Conservation (phyloP, 805 yeast genomes). For the Yamadazyma tumulicola region DNA sequence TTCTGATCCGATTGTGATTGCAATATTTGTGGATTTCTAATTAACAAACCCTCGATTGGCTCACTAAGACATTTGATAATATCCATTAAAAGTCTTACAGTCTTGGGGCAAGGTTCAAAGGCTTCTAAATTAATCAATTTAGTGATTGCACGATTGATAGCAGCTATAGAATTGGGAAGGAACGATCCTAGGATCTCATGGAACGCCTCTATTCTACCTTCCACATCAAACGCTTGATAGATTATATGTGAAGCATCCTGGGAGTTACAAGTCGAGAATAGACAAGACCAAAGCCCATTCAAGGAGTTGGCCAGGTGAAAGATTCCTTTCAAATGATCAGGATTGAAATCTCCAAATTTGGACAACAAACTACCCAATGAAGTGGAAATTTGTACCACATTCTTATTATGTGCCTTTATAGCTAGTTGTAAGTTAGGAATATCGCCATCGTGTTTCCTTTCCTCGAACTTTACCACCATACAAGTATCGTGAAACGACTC, state of each 20-base stretch:
- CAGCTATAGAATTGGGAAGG: slow-evolving; percentile 43
- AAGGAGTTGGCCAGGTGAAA: slow-evolving; percentile 36
- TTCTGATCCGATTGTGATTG: background rate
- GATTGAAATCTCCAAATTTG: slow-evolving; percentile 30
- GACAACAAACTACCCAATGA: slow-evolving; percentile 9
- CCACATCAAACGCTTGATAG: slow-evolving; percentile 67
- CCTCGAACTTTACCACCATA: slow-evolving; percentile 7
- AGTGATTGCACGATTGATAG: slow-evolving; percentile 46
- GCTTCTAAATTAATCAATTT: slow-evolving; percentile 45
- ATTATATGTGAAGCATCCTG: slow-evolving; percentile 70
- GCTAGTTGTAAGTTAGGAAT: slow-evolving; percentile 3
- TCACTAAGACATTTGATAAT: slow-evolving; percentile 59
- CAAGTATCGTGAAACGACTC: slow-evolving; percentile 6
- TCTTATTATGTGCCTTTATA: slow-evolving; percentile 4
- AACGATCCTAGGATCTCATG: slow-evolving; percentile 45
- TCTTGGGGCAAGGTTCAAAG: slow-evolving; percentile 73
- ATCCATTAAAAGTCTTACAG: slow-evolving; percentile 74
- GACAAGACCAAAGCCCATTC: slow-evolving; percentile 69
- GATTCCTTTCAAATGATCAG: slow-evolving; percentile 19
- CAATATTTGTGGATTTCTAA: background rate
- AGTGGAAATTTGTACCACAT: slow-evolving; percentile 1
- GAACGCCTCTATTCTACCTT: slow-evolving; percentile 75
- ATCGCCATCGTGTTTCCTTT: slow-evolving; percentile 3
- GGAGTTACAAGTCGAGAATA: slow-evolving; percentile 63
- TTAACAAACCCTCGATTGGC: slow-evolving; percentile 56